phyloP scores from a whole-genome alignment of 371 early-diverging fungal species.

The Mortierella sp. region DNA sequence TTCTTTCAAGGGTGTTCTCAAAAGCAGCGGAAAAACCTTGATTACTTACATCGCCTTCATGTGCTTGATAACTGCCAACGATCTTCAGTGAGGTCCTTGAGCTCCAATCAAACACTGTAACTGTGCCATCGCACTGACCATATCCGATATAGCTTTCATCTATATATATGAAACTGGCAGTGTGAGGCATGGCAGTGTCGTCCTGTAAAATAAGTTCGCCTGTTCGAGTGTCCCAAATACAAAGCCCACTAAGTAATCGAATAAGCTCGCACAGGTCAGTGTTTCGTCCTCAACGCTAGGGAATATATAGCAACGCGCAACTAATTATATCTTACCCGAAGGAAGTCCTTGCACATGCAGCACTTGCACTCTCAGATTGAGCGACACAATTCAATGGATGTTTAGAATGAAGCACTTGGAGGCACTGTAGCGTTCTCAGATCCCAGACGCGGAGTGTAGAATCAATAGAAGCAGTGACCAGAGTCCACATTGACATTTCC shows the following conservation, averaged over 20 bases:
- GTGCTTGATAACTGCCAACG: slow-evolving; percentile 46
- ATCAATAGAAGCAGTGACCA: slow-evolving; percentile 51
- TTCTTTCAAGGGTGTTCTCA: neutral
- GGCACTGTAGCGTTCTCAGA: slow-evolving; percentile 42
- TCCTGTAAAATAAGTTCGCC: slow-evolving; percentile 50
- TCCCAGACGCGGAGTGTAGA: slow-evolving; percentile 50
- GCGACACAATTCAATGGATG: slow-evolving; percentile 48
- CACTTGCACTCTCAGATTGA: slow-evolving; percentile 30
- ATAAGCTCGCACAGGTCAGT: neutral
- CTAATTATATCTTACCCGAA: slow-evolving; percentile 33
- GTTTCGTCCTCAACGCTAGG: neutral
- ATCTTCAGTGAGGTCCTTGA: slow-evolving; percentile 34
- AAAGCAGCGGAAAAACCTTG: neutral
- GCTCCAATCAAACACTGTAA: slow-evolving; percentile 54
- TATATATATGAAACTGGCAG: slow-evolving; percentile 49
- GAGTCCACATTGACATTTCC: slow-evolving; percentile 50
- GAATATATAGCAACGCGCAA: no score
- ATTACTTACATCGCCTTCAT: slow-evolving; percentile 48
- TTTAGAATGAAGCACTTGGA: slow-evolving; percentile 27
- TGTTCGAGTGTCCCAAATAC: slow-evolving; percentile 41
- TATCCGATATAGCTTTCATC: slow-evolving; percentile 47
- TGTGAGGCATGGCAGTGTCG: slow-evolving; percentile 42
- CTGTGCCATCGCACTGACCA: slow-evolving; percentile 43
- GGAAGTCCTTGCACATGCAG: slow-evolving; percentile 48
- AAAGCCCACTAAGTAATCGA: slow-evolving; percentile 27